Percentiles rank a stretch among this genome's conserved stretches.
Evolutionary conservation across 805 yeast species (phyloP).

Genomic region (Yamadazyma akitaensis): DNA sequence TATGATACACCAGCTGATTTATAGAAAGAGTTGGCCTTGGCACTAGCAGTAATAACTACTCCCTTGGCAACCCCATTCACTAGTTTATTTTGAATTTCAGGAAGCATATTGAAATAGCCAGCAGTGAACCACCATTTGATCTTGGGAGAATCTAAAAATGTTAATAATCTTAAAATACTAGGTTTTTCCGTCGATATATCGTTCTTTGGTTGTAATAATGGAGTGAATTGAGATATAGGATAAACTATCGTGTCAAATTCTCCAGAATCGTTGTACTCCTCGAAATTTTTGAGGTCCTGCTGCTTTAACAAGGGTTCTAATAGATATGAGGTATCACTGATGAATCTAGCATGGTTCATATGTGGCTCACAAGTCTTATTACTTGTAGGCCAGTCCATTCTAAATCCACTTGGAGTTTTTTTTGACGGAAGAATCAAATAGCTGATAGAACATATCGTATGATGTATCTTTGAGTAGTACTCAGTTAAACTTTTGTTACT

Average conservation of each 20-base stretch:
- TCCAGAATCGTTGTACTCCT: constrained; percentile 31
- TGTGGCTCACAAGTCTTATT: constrained; percentile 70
- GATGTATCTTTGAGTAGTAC: constrained; percentile 71
- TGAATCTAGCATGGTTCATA: constrained; percentile 47
- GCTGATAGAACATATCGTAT: constrained; percentile 64
- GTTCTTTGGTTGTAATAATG: constrained; percentile 59
- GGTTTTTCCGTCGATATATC: constrained; percentile 76
- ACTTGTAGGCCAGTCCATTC: constrained; percentile 69
- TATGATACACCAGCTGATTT: constrained; percentile 78
- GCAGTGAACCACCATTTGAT: constrained; percentile 88
- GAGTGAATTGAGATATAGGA: constrained; percentile 90
- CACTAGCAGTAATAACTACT: constrained; percentile 83
- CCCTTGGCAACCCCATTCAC: constrained; percentile 60
- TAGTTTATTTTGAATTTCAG: constrained; percentile 60
- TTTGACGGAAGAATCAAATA: constrained; percentile 54
- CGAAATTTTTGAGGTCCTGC: constrained; percentile 27
- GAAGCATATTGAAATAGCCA: constrained; percentile 91
- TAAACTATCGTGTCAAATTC: constrained; percentile 65
- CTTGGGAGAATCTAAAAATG: constrained; percentile 51
- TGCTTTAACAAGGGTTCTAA: constrained; percentile 60
- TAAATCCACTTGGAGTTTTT: constrained; percentile 45
- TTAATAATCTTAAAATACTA: constrained; percentile 58
- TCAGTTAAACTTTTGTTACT: constrained; percentile 55
- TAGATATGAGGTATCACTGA: constrained; percentile 52
- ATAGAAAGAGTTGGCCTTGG: constrained; percentile 91